Conservation (phyloP, 1,139 yeast species). For the Pichia terricola region DNA sequence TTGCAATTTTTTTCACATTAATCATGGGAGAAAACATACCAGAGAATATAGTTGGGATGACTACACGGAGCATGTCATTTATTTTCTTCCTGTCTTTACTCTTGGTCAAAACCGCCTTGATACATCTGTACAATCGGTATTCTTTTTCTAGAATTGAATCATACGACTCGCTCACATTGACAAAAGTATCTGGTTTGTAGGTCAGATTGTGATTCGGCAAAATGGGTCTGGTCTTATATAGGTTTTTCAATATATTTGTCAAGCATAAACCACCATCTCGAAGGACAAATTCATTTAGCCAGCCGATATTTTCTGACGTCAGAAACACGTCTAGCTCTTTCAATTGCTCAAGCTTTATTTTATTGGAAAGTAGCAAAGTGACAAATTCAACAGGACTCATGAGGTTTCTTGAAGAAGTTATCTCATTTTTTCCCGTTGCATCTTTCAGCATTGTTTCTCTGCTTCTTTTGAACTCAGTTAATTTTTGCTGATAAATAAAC, state of each 20-base stretch:
- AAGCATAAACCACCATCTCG: constrained; percentile 87
- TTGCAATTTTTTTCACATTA: constrained; percentile 72
- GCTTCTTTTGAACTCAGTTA: constrained; percentile 57
- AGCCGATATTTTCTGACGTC: constrained; percentile 82
- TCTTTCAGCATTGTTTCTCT: background rate
- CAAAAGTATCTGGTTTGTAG: constrained; percentile 13
- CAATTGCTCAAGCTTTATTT: constrained; percentile 61
- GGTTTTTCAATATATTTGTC: constrained; percentile 37
- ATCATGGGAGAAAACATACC: constrained; percentile 56
- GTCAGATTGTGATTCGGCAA: constrained; percentile 1
- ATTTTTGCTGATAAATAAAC: constrained; percentile 78
- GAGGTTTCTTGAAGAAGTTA: too few species aligned
- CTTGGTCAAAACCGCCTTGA: constrained; percentile 50
- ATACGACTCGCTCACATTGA: constrained; percentile 28
- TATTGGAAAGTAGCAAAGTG: constrained; percentile 58
- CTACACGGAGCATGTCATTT: constrained; percentile 35
- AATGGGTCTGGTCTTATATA: constrained; percentile 25
- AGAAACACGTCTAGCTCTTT: constrained; percentile 85
- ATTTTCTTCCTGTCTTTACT: constrained; percentile 40
- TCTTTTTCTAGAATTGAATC: constrained; percentile 42
- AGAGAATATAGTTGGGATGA: constrained; percentile 50
- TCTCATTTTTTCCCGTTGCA: too few species aligned
- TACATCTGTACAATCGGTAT: constrained; percentile 48
- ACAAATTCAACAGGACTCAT: constrained; percentile 39
- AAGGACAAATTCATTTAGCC: constrained; percentile 78